phyloP scores from a whole-genome alignment of 108 stramenopile species.

The Pseudonitzschia multistriata region DNA sequence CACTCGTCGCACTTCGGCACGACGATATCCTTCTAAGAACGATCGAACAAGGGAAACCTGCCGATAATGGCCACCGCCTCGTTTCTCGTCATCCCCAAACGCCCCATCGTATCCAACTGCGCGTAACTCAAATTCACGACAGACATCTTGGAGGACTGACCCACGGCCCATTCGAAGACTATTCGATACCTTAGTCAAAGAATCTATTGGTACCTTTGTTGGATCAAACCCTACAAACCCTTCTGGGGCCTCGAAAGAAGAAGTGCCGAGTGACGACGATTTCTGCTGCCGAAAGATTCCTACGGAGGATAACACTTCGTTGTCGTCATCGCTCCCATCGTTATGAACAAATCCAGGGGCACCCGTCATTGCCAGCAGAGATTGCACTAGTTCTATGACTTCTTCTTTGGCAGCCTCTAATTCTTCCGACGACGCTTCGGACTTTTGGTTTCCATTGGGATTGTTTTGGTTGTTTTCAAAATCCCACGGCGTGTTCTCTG shows the following conservation, averaged over 20 bases:
- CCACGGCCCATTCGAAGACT: slow-evolving; percentile 63
- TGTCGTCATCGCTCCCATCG: slow-evolving; percentile 32
- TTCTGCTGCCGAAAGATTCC: slow-evolving; percentile 26
- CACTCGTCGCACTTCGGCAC: slow-evolving; percentile 72
- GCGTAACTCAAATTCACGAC: slow-evolving; percentile 73
- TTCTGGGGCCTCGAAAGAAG: slow-evolving; percentile 29
- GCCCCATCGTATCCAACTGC: slow-evolving; percentile 85
- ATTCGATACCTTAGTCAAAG: slow-evolving; percentile 51
- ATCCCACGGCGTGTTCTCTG: slow-evolving; percentile 43
- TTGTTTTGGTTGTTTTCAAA: slow-evolving; percentile 12
- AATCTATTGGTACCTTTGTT: slow-evolving; percentile 54
- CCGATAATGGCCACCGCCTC: slow-evolving; percentile 83
- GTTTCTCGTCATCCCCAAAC: slow-evolving; percentile 62
- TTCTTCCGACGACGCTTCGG: slow-evolving; percentile 37
- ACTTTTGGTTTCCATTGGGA: slow-evolving; percentile 25
- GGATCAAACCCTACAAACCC: slow-evolving; percentile 82
- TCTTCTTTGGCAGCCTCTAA: slow-evolving; percentile 67
- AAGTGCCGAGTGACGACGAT: not conserved
- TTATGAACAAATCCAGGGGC: slow-evolving; percentile 72
- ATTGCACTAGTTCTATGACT: slow-evolving; percentile 58
- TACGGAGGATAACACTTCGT: slow-evolving; percentile 22
- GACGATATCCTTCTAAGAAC: slow-evolving; percentile 79
- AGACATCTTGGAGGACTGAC: slow-evolving; percentile 58
- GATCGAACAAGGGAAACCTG: slow-evolving; percentile 76
- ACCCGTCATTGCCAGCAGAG: slow-evolving; percentile 70